Percentiles rank a stretch among this genome's conserved stretches.
Conservation (phyloP, 2,329 filamentous ascomycete genomes). For the Pseudocercospora fijiensis region DNA sequence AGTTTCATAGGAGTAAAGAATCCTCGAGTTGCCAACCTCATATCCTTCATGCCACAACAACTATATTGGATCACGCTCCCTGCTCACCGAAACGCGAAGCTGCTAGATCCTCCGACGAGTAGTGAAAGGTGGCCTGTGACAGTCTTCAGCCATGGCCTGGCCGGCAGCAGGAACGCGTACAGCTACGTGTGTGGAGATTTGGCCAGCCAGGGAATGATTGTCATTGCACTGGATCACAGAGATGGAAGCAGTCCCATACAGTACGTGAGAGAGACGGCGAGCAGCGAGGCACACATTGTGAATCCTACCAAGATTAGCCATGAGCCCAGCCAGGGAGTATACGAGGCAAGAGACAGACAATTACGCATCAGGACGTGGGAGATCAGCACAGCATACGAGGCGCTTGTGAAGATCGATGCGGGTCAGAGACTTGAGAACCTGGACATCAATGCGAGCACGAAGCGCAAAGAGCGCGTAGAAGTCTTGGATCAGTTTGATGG, state of each 20-base stretch:
- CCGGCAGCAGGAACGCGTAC: slow-evolving; percentile 78
- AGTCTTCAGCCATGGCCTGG: slow-evolving; percentile 83
- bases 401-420: slow-evolving; percentile 64
- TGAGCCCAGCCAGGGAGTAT: slow-evolving; percentile 60
- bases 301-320: slow-evolving; percentile 57
- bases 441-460: slow-evolving; percentile 42
- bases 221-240: slow-evolving; percentile 78
- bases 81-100: slow-evolving; percentile 66
- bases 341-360: slow-evolving; percentile 67
- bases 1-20: slow-evolving; percentile 67
- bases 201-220: slow-evolving; percentile 76
- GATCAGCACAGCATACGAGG: slow-evolving; percentile 67
- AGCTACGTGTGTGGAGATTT: slow-evolving; percentile 78
- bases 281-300: slow-evolving; percentile 43
- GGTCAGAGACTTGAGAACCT: slow-evolving; percentile 51
- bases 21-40: slow-evolving; percentile 28
- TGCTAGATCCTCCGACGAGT: slow-evolving; percentile 52
- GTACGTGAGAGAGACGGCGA: slow-evolving; percentile 62
- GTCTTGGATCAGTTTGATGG: slow-evolving; percentile 60
- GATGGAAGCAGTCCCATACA: slow-evolving; percentile 78
- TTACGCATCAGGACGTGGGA: slow-evolving; percentile 77
- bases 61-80: slow-evolving; percentile 73
- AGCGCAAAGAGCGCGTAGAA: slow-evolving; percentile 41
- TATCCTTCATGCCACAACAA: slow-evolving; percentile 56
- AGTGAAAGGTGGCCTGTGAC: slow-evolving; percentile 72